Evolutionary conservation across 345 rosid genomes (phyloP), one percentile per base, ranked within the genome.

Genomic region (Lagerstroemia speciosa): DNA sequence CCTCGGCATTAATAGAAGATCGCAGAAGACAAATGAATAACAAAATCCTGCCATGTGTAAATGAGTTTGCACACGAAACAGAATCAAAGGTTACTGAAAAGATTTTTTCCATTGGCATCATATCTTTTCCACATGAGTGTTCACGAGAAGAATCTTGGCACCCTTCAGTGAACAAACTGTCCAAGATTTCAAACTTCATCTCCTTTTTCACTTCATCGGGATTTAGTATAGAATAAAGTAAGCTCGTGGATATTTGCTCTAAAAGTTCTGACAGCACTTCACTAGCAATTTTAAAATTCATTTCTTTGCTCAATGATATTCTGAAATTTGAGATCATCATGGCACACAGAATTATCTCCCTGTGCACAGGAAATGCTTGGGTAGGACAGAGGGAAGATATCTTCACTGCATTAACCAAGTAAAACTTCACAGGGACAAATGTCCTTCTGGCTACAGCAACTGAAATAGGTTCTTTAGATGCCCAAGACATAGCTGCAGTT

Each of bases 391-490:
- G 69, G 37, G 95, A 80, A 69, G 80, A 83, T 75, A 94, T 76
- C 74, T 91, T 94, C 67, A 89, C 84, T 50, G 87, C 87, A 80
- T 89, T 86, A 38, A 89, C 83, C 64, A 94, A 83, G 82, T 91
- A 91, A 85, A 89, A 94, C 78, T 91, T 94, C 68, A 88, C 83
- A 43, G 97, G 99, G 78, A 91, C 78, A 77, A 89, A 91, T 62
- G 81, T 82, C 83, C 93, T 85, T 79, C 91, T 85, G 64, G 97
- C 91, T 77, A 89, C 99, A 61, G 81, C 74, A 60, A 80, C 77
- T 41, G 95, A 84, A 78, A 93, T 64, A 34, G 78, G 65, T 63
- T 88, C 99, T 78, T 78, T 80, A 62, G 63, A 77, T 2, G 81
- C 73, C 97, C 96, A 94, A 69, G 79, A 80, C 82, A 73, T 81